Evolutionary conservation across 208 protist genomes (phyloP).

Genomic region (Crithidia fasciculata): DNA sequence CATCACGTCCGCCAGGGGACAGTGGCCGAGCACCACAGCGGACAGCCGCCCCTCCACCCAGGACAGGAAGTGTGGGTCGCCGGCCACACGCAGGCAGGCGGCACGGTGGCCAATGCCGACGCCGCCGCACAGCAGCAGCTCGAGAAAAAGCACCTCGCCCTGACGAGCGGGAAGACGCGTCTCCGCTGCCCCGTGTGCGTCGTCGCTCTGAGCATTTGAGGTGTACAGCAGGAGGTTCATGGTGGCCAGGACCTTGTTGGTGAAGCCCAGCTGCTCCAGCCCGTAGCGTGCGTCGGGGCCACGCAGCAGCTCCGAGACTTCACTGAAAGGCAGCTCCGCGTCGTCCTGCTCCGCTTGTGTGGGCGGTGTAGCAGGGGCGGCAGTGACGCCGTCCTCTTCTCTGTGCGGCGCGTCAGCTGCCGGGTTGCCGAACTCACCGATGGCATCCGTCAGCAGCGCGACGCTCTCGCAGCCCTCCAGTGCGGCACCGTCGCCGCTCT

Average conservation of each 20-base stretch:
- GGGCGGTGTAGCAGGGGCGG: no score
- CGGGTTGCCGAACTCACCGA: slow-evolving; percentile 50
- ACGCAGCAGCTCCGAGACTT: slow-evolving; percentile 59
- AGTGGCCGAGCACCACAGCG: slow-evolving; percentile 41
- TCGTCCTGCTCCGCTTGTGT: neutral
- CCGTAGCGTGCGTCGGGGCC: slow-evolving; percentile 40
- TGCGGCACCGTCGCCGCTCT: neutral
- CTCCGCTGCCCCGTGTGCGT: neutral
- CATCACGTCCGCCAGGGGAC: slow-evolving; percentile 21
- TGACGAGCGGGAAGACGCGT: neutral
- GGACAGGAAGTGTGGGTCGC: slow-evolving; percentile 38
- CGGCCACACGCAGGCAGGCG: slow-evolving; percentile 37
- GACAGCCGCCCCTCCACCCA: slow-evolving; percentile 36
- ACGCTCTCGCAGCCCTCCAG: neutral
- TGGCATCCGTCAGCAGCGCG: slow-evolving; percentile 29
- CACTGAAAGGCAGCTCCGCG: slow-evolving; percentile 49
- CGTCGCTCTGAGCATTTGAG: no score
- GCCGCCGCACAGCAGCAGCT: slow-evolving; percentile 49
- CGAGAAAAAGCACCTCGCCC: slow-evolving; percentile 21
- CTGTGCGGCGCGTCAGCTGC: slow-evolving; percentile 27
- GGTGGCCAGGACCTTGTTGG: slow-evolving; percentile 35
- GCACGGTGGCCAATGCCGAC: slow-evolving; percentile 24
- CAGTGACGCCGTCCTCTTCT: neutral
- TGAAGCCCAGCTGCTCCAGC: slow-evolving; percentile 54
- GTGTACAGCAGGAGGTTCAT: slow-evolving; percentile 28